Percentiles rank a stretch among this genome's conserved stretches.
Evolutionary conservation across 2,329 filamentous ascomycete species (phyloP).

Genomic region (Purpureocillium lavendulum): DNA sequence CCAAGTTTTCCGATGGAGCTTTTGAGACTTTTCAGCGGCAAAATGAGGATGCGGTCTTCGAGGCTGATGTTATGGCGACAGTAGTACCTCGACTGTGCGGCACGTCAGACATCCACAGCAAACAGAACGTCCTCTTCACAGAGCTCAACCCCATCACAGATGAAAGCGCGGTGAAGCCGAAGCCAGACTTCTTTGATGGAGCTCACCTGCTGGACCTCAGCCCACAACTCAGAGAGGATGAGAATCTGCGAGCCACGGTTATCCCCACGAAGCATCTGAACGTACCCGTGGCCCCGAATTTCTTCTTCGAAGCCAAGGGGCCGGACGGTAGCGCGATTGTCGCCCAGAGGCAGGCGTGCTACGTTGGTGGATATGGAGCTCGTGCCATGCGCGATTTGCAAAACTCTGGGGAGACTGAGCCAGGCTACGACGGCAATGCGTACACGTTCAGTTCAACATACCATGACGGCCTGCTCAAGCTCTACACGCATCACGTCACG

Average conservation of each 20-base stretch:
- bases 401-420: conserved; percentile 19
- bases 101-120: background rate
- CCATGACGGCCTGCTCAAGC: conserved; percentile 20
- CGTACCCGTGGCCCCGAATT: conserved; percentile 26
- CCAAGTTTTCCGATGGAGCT: conserved; percentile 18
- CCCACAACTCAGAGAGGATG: background rate
- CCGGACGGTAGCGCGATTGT: conserved; percentile 20
- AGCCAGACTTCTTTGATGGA: background rate
- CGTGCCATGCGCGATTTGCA: conserved; percentile 24
- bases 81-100: conserved; percentile 15
- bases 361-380: conserved; percentile 27
- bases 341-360: conserved; percentile 23
- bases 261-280: conserved; percentile 1
- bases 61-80: conserved; percentile 21
- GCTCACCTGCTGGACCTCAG: background rate
- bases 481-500: conserved; percentile 27
- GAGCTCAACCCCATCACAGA: conserved; percentile 26
- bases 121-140: conserved; percentile 3
- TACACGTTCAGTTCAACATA: conserved; percentile 28
- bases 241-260: background rate
- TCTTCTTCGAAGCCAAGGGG: conserved; percentile 31
- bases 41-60: conserved; percentile 19
- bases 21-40: conserved; percentile 19
- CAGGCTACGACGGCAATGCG: conserved; percentile 27
- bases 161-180: conserved; percentile 17